These are phyloP conservation scores for Trichoderma cornu-damae DNA, from an alignment of 2,329 filamentous ascomycete genomes.

Conservation along the genomic window DNA sequence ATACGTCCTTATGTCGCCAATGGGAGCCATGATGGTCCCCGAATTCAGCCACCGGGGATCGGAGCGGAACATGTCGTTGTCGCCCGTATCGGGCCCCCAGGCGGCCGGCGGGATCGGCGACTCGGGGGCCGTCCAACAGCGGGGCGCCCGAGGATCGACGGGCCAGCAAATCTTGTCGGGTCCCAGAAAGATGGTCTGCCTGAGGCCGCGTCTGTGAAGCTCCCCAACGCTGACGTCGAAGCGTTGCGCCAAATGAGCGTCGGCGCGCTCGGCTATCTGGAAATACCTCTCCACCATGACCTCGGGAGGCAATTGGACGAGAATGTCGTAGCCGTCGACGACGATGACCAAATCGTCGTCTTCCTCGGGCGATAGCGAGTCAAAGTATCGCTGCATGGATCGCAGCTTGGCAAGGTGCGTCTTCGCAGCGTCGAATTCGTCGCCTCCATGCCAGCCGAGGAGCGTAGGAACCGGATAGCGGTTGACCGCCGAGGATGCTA, in stretches of 20 bases:
- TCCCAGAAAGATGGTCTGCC: conserved; percentile 41
- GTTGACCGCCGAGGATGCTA: conserved; percentile 36
- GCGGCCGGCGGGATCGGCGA: conserved; percentile 30
- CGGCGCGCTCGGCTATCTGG: conserved; percentile 46
- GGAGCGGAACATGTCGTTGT: conserved; percentile 29
- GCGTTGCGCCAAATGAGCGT: conserved; percentile 45
- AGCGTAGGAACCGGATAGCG: conserved; percentile 36
- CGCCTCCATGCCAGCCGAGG: conserved; percentile 37
- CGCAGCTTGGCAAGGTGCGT: conserved; percentile 40
- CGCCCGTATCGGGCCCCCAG: conserved; percentile 36
- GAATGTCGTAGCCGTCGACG: conserved; percentile 58
- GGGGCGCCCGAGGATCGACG: conserved; percentile 31
- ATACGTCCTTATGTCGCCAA: conserved; percentile 29
- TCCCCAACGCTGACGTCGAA: conserved; percentile 41
- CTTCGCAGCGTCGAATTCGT: conserved; percentile 31
- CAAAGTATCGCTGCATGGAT: conserved; percentile 33
- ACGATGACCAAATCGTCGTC: conserved; percentile 59
- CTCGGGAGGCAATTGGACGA: conserved; percentile 61
- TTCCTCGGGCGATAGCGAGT: conserved; percentile 26
- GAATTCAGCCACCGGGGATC: conserved; percentile 42
- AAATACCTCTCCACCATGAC: conserved; percentile 60
- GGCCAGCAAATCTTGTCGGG: conserved; percentile 44
- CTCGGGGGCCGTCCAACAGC: conserved; percentile 38
- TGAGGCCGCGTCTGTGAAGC: conserved; percentile 29
- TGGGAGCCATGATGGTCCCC: conserved; percentile 41